A percentile compares a stretch with the other conserved stretches of the same genome.
Conservation (phyloP, 176 grass and related monocot species). For the Oryza longistaminata region DNA sequence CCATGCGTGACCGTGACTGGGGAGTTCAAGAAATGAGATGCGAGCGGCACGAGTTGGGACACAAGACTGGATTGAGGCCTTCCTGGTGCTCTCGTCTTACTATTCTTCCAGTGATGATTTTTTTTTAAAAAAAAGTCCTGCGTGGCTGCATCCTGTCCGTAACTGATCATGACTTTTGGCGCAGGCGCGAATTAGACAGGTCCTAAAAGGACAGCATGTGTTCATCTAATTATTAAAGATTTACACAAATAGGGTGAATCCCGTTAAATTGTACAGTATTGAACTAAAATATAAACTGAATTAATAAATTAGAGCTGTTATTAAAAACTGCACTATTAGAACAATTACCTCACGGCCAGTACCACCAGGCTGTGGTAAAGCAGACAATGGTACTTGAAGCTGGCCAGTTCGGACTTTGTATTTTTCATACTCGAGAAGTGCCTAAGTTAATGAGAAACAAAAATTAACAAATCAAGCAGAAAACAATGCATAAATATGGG, state of each 20-base stretch:
- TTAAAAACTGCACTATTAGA: slow-evolving; percentile 21
- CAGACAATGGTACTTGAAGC: slow-evolving; percentile 69
- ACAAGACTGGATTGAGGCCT: neutral
- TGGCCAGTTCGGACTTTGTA: slow-evolving; percentile 91
- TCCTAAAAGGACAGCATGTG: neutral
- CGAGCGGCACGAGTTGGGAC: neutral
- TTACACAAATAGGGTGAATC: slow-evolving; percentile 7
- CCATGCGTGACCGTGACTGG: neutral
- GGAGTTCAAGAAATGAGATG: neutral
- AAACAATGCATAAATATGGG: slow-evolving; percentile 23
- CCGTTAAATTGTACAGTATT: neutral
- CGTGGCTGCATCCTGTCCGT: neutral
- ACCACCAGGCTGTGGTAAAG: slow-evolving; percentile 55
- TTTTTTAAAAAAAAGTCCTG: neutral
- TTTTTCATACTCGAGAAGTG: slow-evolving; percentile 96
- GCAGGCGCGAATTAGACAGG: neutral
- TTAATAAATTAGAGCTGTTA: slow-evolving; percentile 5
- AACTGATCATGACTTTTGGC: neutral
- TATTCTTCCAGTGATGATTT: neutral
- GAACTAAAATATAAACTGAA: neutral
- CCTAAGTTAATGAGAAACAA: slow-evolving; percentile 56
- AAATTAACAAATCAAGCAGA: slow-evolving; percentile 24
- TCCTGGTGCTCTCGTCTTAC: neutral
- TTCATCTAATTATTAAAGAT: slow-evolving; percentile 8
- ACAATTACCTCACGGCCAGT: slow-evolving; percentile 60